These are phyloP conservation scores for Protomyces gravidus DNA, from an alignment of 1,139 yeast species.

Conservation along the genomic window DNA sequence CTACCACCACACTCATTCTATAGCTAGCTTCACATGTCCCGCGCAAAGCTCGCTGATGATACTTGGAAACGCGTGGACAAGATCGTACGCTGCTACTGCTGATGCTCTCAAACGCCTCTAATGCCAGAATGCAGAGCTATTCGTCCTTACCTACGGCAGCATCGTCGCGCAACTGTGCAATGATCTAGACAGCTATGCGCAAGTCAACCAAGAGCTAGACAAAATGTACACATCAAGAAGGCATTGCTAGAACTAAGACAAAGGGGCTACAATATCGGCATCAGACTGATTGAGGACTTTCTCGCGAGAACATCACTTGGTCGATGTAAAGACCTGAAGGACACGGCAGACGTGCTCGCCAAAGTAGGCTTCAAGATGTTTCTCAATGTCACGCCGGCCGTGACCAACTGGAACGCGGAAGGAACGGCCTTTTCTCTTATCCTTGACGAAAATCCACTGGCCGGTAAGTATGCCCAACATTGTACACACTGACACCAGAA, in stretches of 20 bases:
- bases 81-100: conserved; percentile 47
- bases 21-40: conserved; percentile 7
- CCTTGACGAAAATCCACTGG: conserved; percentile 79
- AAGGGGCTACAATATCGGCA: conserved; percentile 82
- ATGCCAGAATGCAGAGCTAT: conserved; percentile 72
- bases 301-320: conserved; percentile 80
- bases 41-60: conserved; percentile 61
- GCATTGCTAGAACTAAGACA: too few relatives aligned
- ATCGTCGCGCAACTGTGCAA: conserved; percentile 88
- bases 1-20: neutral
- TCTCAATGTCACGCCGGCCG: conserved; percentile 70
- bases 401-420: conserved; percentile 74
- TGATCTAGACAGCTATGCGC: conserved; percentile 70
- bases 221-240: conserved; percentile 52
- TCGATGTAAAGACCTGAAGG: conserved; percentile 73
- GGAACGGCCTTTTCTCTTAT: conserved; percentile 69
- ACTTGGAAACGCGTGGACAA: conserved; percentile 91
- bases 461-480: conserved; percentile 37
- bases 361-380: conserved; percentile 89
- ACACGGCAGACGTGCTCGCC: conserved; percentile 80
- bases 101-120: conserved; percentile 33
- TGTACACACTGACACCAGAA: conserved; percentile 44
- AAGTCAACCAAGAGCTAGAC: conserved; percentile 78
- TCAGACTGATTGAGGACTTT: conserved; percentile 86
- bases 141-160: conserved; percentile 89